Percentiles rank a stretch among this genome's conserved stretches.
Conservation (phyloP, 345 rosid genomes). For the Arabidopsis thaliana region DNA sequence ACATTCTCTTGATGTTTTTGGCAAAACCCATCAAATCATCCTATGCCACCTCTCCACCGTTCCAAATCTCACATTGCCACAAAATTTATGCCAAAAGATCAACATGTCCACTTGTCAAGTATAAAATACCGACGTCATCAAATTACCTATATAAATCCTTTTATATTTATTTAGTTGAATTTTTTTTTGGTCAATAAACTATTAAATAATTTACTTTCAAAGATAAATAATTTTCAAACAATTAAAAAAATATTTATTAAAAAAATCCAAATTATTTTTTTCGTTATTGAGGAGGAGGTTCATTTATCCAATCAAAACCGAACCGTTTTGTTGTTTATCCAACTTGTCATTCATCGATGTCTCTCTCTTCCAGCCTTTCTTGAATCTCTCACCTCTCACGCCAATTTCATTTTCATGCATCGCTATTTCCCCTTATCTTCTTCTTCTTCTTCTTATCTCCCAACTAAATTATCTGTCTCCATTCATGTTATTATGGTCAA, state of each 20-base stretch:
- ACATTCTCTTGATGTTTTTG: neutral
- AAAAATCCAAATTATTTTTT: too few relatives aligned
- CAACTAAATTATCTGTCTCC: neutral
- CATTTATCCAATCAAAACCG: conserved; percentile 29
- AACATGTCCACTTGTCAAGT: neutral
- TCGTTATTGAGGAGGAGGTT: neutral
- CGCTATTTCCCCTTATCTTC: conserved; percentile 22
- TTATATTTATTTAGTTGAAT: too few relatives aligned
- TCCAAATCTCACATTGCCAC: neutral
- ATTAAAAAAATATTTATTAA: too few relatives aligned
- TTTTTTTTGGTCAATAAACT: too few relatives aligned
- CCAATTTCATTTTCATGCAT: conserved; percentile 33
- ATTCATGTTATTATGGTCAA: neutral
- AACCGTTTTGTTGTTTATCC: conserved; percentile 5
- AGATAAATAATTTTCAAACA: too few relatives aligned
- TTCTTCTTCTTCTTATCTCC: conserved; percentile 17
- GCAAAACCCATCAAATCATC: neutral
- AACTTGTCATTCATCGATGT: conserved; percentile 26
- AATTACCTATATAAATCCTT: neutral
- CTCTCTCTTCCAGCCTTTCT: conserved; percentile 11
- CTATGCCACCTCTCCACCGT: neutral
- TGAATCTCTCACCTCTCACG: neutral
- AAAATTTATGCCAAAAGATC: neutral
- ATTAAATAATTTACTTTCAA: too few relatives aligned
- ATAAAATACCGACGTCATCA: neutral